A percentile compares a stretch with the other conserved stretches of the same genome.
These are phyloP conservation scores for Sclerotinia glacialis DNA, from an alignment of 2,329 filamentous ascomycete genomes.

Conservation along the genomic window DNA sequence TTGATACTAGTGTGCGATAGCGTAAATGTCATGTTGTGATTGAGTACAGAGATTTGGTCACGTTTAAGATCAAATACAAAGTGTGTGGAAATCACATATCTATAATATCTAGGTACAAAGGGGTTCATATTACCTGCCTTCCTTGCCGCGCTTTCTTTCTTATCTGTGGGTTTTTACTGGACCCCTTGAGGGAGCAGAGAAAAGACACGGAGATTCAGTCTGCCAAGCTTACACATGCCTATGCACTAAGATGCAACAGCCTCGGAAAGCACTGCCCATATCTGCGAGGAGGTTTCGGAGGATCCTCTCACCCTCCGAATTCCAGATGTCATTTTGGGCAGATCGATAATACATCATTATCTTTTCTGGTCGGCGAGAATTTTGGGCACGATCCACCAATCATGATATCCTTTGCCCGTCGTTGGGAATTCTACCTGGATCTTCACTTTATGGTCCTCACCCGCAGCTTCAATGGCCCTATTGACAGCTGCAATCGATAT, in stretches of 20 bases:
- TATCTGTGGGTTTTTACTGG: no score
- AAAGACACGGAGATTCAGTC: not conserved
- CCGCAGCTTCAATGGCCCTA: slow-evolving; percentile 50
- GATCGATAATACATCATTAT: not conserved
- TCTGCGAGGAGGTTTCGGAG: not conserved
- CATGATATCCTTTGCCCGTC: slow-evolving; percentile 56
- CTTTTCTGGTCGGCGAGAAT: slow-evolving; percentile 24
- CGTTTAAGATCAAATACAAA: not conserved
- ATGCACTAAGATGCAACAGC: not conserved
- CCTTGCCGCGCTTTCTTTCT: not conserved
- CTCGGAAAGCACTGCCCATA: not conserved
- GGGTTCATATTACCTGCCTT: not conserved
- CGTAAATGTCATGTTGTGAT: not conserved
- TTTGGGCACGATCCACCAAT: slow-evolving; percentile 62
- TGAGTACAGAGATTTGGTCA: not conserved
- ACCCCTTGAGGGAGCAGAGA: not conserved
- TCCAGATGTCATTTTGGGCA: not conserved
- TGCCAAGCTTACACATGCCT: not conserved
- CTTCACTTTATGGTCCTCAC: slow-evolving; percentile 31
- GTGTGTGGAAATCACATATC: not conserved
- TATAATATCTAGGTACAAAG: not conserved
- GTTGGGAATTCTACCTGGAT: slow-evolving; percentile 53
- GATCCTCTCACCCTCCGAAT: not conserved
- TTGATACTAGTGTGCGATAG: not conserved
- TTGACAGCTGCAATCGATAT: slow-evolving; percentile 61